phyloP scores from a whole-genome alignment of 352 stramenopile genomes.

The Phytophthora sp. region DNA sequence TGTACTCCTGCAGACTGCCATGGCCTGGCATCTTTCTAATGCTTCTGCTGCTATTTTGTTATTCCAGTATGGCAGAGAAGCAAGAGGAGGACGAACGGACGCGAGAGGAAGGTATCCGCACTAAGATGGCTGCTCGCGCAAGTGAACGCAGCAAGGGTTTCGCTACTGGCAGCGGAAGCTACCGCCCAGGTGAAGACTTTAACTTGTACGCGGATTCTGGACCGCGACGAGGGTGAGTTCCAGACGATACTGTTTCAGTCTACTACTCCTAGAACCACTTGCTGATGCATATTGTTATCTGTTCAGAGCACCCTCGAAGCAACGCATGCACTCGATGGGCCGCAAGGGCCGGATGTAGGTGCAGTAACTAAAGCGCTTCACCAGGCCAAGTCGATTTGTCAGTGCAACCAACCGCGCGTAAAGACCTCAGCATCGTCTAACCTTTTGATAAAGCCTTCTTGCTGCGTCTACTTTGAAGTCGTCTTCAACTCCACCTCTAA shows the following conservation, averaged over 20 bases:
- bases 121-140: conserved; percentile 57
- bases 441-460: conserved; percentile 7
- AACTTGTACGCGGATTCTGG: conserved; percentile 46
- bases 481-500: not conserved
- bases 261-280: too few relatives aligned
- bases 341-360: conserved; percentile 70
- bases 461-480: conserved; percentile 11
- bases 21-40: not conserved
- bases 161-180: conserved; percentile 24
- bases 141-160: conserved; percentile 56
- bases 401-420: not conserved
- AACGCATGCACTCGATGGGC: conserved; percentile 52
- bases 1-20: not conserved
- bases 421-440: too few relatives aligned
- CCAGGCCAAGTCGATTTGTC: not conserved
- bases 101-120: conserved; percentile 54
- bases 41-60: not conserved
- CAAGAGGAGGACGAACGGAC: conserved; percentile 56
- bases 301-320: conserved; percentile 41
- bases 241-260: not conserved
- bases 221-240: conserved; percentile 55
- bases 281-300: not conserved
- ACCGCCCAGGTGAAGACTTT: conserved; percentile 54
- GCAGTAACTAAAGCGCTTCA: not conserved
- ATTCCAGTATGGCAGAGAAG: conserved; percentile 53